Percentiles rank a stretch among this genome's conserved stretches.
These are phyloP conservation scores for Pyracantha coccinea DNA, from an alignment of 331 rosid genomes.

Conservation along the genomic window DNA sequence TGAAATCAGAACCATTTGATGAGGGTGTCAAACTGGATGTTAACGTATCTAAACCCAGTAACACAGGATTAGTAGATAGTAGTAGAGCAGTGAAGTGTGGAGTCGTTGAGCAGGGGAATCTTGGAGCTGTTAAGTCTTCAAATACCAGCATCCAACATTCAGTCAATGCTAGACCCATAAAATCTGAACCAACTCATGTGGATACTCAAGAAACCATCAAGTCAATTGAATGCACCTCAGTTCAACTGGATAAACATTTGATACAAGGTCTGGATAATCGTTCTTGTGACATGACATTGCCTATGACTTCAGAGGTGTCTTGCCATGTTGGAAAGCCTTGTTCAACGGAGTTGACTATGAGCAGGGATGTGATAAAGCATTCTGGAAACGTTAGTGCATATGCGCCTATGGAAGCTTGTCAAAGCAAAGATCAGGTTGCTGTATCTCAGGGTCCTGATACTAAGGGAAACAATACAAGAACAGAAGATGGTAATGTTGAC, in stretches of 20 bases:
- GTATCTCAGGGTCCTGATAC: constrained; percentile 21
- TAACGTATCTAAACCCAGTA: constrained; percentile 17
- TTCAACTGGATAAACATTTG: constrained; percentile 17
- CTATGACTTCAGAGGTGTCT: constrained; percentile 16
- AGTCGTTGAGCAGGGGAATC: constrained; percentile 18
- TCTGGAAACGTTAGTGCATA: constrained; percentile 12
- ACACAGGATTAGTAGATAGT: constrained; percentile 24
- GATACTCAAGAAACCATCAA: constrained; percentile 22
- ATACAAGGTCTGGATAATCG: constrained; percentile 14
- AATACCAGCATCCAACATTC: constrained; percentile 15
- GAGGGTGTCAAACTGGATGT: constrained; percentile 34
- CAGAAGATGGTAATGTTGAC: constrained; percentile 23
- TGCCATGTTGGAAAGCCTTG: constrained; percentile 20
- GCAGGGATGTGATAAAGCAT: constrained; percentile 18
- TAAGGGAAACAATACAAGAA: constrained; percentile 8
- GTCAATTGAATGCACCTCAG: constrained; percentile 24
- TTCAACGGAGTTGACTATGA: constrained; percentile 24
- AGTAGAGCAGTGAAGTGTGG: constrained; percentile 31
- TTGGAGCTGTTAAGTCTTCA: constrained; percentile 17
- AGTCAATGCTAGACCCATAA: constrained; percentile 25
- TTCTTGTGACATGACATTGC: constrained; percentile 17
- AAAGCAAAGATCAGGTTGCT: constrained; percentile 24
- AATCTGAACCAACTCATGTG: constrained; percentile 37
- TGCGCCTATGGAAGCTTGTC: constrained; percentile 24
- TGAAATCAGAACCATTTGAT: constrained; percentile 67